phyloP scores from a whole-genome alignment of 2,329 filamentous ascomycete species.

The Fusarium vanettenii region DNA sequence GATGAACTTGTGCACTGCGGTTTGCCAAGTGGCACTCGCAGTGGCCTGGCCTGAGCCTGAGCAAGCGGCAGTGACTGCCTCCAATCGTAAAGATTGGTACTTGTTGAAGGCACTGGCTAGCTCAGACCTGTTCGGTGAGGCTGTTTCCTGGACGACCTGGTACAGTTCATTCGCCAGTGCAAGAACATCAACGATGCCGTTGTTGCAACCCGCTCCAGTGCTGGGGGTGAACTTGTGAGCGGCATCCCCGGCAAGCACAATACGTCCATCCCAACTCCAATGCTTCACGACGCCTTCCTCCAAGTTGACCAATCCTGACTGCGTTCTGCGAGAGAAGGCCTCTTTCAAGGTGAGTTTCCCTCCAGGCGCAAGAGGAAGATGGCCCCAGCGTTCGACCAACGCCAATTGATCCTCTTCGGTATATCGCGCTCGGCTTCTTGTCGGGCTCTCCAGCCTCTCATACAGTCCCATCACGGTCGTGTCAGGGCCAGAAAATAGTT shows the following conservation, averaged over 20 bases:
- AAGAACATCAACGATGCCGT: conserved; percentile 49
- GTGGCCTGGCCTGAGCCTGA: conserved; percentile 1
- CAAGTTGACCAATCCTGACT: conserved; percentile 47
- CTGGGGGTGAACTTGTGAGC: conserved; percentile 54
- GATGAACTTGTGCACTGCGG: conserved; percentile 20
- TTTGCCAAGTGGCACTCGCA: conserved; percentile 31
- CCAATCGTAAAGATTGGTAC: conserved; percentile 26
- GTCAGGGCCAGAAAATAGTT: conserved; percentile 32
- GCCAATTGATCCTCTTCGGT: conserved; percentile 27
- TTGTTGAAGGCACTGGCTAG: conserved; percentile 16
- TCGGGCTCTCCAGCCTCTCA: conserved; percentile 31
- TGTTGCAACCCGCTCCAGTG: conserved; percentile 50
- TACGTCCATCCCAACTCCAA: conserved; percentile 50
- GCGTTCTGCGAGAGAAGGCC: conserved; percentile 40
- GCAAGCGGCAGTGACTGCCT: conserved; percentile 16
- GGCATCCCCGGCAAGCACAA: conserved; percentile 52
- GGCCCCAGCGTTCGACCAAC: conserved; percentile 31
- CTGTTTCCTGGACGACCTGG: background rate
- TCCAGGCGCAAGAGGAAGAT: conserved; percentile 27
- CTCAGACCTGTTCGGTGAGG: background rate
- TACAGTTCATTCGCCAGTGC: conserved; percentile 45
- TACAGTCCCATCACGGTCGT: conserved; percentile 31
- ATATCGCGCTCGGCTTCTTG: conserved; percentile 20
- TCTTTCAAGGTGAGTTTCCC: conserved; percentile 45
- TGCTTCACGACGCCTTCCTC: conserved; percentile 52